Evolutionary conservation across 345 rosid species (phyloP), one percentile per base, ranked within the genome.

Genomic region (Camelina neglecta): DNA sequence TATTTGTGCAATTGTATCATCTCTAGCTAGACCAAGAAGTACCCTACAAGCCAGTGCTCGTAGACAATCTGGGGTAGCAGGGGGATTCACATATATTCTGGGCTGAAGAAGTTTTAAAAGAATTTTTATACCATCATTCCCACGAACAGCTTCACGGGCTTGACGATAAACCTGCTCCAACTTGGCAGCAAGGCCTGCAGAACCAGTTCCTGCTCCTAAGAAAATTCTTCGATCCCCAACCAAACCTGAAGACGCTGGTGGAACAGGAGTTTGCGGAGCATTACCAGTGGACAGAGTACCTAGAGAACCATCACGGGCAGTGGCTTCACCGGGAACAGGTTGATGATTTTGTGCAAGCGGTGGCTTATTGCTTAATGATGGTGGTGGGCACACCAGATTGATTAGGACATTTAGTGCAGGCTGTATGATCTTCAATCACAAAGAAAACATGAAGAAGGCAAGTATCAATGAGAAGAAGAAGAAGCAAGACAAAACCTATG

Each of bases 361-460:
- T 26, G 92, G 90, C 78, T 86, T 95, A 61, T 90, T 90, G 85
- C 97, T 95, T 72, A 95, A 85, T 67, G 99, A 92, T 83, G 99
- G 99, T 5, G 99, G 99, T 45, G 98, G 97, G 69, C 99, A 95
- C 73, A 95, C 99, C 79, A 95, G 93, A 81, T 90, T 92, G 83
- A 95, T 86, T 60, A 95, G 83, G 73, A 92, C 96, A 83, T 85
- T 90, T 67, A 95, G 82, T 50, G 99, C 98, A 71, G 96, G 92
- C 86, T 92, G 99, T 85, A 92, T 87, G 49, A 90, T 90, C 99
- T 95, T 87, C 83, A 85, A 73, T 76, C 63, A 29, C 54, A 20
- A 38, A 55, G 4, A 85, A 39, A 59, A 58, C 75, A 72, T 47
- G 35, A 71, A 59, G 12, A 42, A 47, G 69, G 5, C 1, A 65